These are phyloP conservation scores for Quercus mongolica DNA, from an alignment of 306 rosid species.

Conservation along the genomic window DNA sequence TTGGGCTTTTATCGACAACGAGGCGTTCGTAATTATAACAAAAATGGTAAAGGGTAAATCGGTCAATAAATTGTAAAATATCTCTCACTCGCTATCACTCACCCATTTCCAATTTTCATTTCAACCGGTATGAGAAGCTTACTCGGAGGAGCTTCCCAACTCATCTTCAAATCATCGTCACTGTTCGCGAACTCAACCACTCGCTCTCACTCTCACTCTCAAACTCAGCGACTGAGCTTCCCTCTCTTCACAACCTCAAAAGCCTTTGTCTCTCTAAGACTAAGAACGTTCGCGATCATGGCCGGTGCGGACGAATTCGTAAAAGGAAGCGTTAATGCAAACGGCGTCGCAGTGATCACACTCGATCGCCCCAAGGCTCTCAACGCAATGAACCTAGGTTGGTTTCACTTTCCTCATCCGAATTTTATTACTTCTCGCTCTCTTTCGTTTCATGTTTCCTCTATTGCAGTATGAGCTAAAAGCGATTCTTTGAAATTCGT, in stretches of 20 bases:
- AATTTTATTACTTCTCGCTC: no score
- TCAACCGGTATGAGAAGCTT: slow-evolving; percentile 38
- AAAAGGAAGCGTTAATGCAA: slow-evolving; percentile 64
- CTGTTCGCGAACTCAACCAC: not conserved
- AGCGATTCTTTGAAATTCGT: not conserved
- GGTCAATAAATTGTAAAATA: not conserved
- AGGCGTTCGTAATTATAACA: no score
- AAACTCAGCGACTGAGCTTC: slow-evolving; percentile 10
- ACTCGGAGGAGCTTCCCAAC: slow-evolving; percentile 40
- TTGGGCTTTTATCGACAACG: no score
- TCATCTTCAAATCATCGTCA: slow-evolving; percentile 26
- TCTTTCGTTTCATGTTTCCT: not conserved
- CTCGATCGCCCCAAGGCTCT: slow-evolving; percentile 99
- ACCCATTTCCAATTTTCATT: not conserved
- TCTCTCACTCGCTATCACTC: not conserved
- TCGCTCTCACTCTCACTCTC: slow-evolving; percentile 2
- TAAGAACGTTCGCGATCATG: slow-evolving; percentile 65
- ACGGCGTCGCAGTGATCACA: slow-evolving; percentile 88
- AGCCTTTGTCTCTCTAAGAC: slow-evolving; percentile 30
- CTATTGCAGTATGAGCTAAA: not conserved
- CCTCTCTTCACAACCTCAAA: slow-evolving; percentile 24
- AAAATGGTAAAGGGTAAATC: no score
- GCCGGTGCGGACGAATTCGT: slow-evolving; percentile 69
- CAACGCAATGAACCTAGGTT: slow-evolving; percentile 93
- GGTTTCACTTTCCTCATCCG: slow-evolving; percentile 33